Evolutionary conservation across 31 red algal genomes (phyloP), one percentile per base, ranked within the genome.

Genomic region (Endocladia muricata): DNA sequence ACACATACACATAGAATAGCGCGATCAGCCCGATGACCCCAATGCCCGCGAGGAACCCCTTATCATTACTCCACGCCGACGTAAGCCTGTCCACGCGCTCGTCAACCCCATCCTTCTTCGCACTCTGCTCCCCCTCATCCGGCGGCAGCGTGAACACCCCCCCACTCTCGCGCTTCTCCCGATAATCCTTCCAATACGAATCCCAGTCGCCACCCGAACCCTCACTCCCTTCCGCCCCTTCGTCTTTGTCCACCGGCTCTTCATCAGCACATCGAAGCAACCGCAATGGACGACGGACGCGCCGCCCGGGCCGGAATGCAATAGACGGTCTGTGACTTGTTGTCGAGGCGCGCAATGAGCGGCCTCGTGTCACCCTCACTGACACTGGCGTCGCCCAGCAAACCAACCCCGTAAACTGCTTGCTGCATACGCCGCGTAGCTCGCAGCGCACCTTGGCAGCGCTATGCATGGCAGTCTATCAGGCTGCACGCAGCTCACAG

Each of bases 111-210:
- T 70, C 67, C 48, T n/a, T 36, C 1, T 63, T 42, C 25, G 44
- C 38, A 28, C 13, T 67, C 22, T n/a, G 23, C 15, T 58, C 49
- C 55, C 35, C 42, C 25, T 37, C 22, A 22, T 64, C 59, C 28
- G 70, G 56, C 17, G 70, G 70, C 39, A 85, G 81, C 59, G 65
- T 28, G 42, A 85, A 85, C 8, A 85, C 81, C 17, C 81, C 81
- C 25, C 81, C 81, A 32, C 34, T 8, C 23, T 21, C 68, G 42
- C 60, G 37, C 59, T 55, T 74, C 67, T 85, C 68, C 68, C 35
- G 17, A 41, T 52, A 85, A 8, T 85, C 34, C 21, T 41, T 75
- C 81, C 81, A 85, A 40, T 69, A 85, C 1, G 54, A 55, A 58
- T 85, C 81, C 81, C 81, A 85, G 40, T 85, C 70, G n/a, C n/a